Base-by-base conservation (phyloP, 2,329 filamentous ascomycete genomes). In the Seiridium cupressi region DNA sequence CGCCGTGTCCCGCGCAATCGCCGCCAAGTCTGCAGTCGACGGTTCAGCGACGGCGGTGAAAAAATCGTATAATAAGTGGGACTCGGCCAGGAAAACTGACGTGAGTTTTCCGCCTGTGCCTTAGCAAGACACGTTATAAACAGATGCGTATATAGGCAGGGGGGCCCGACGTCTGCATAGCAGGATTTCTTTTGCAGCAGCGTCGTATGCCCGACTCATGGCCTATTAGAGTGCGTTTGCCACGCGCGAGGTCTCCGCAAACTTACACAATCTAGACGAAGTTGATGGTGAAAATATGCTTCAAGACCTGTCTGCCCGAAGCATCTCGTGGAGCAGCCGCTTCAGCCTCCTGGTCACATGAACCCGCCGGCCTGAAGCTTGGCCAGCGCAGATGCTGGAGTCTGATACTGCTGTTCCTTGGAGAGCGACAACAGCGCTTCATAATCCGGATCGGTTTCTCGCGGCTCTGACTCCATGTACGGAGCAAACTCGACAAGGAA, bases 401-500 rank as follows among this genome's bases (percentile, higher is more conserved):
- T n/a, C 35, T 35, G 49, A 35, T 53, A 35, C 49, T 53, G 49
- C 49, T 61, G 61, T 59, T 58, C 40, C n/a, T 55, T 61, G 48
- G 64, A 66, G 44, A 66, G 57, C 13, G 65, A 65, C 61, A 62
- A 59, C 55, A 66, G 63, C 13, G 60, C 64, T 49, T 63, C 64
- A 38, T 60, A 61, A 32, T 60, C 60, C 35, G 58, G 58, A 48
- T 66, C 66, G 59, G 66, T 70, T 54, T 69, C 69, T 7, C 55
- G 51, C n/a, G 59, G 59, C 35, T 61, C 59, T 1, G 42, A 61
- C 47, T 70, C 69, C 60, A 72, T 69, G 4, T 66, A 66, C 40
- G 67, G 65, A 32, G 69, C 68, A 61, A 73, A 74, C 49, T 71
- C 71, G 35, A 66, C 66, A 40, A 74, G 63, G 60, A 78, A 78